A percentile compares a stretch with the other conserved stretches of the same genome.
phyloP scores from a whole-genome alignment of 2,329 filamentous ascomycete genomes.

The Epichloe glyceriae region DNA sequence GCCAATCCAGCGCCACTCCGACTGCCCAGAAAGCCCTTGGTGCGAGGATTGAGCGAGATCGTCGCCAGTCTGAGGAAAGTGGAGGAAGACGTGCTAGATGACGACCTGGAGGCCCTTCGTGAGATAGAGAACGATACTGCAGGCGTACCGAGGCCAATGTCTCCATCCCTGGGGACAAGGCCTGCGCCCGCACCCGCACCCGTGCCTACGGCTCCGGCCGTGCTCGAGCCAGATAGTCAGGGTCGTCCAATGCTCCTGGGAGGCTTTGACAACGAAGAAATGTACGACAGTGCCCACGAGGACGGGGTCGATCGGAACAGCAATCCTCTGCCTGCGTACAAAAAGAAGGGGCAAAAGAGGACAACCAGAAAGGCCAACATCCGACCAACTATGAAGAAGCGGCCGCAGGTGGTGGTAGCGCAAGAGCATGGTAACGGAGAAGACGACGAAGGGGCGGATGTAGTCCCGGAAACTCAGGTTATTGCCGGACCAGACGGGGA shows the following conservation, averaged over 20 bases:
- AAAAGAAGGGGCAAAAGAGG: slow-evolving; percentile 75
- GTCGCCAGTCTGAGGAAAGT: slow-evolving; percentile 57
- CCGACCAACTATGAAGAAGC: slow-evolving; percentile 36
- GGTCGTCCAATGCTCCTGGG: slow-evolving; percentile 34
- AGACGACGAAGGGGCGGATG: slow-evolving; percentile 20
- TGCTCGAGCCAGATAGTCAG: slow-evolving; percentile 28
- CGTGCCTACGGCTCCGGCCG: not conserved
- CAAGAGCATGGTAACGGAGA: slow-evolving; percentile 15
- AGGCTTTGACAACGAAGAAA: slow-evolving; percentile 50
- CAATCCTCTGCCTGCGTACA: slow-evolving; percentile 50
- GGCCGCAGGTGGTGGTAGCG: slow-evolving; percentile 24
- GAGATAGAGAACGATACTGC: slow-evolving; percentile 48
- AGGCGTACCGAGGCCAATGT: slow-evolving; percentile 11
- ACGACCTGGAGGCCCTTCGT: slow-evolving; percentile 61
- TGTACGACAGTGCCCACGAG: slow-evolving; percentile 43
- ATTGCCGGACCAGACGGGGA: slow-evolving; percentile 10
- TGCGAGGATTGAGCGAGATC: slow-evolving; percentile 59
- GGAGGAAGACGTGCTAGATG: slow-evolving; percentile 56
- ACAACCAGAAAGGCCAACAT: slow-evolving; percentile 60
- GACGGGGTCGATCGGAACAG: slow-evolving; percentile 41
- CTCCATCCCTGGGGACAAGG: slow-evolving; percentile 15
- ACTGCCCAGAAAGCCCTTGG: slow-evolving; percentile 47
- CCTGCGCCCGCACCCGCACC: slow-evolving; percentile 12
- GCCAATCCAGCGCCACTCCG: slow-evolving; percentile 35
- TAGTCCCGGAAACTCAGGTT: slow-evolving; percentile 17